phyloP scores from a whole-genome alignment of 2,329 filamentous ascomycete species.

The Fusarium sp. region DNA sequence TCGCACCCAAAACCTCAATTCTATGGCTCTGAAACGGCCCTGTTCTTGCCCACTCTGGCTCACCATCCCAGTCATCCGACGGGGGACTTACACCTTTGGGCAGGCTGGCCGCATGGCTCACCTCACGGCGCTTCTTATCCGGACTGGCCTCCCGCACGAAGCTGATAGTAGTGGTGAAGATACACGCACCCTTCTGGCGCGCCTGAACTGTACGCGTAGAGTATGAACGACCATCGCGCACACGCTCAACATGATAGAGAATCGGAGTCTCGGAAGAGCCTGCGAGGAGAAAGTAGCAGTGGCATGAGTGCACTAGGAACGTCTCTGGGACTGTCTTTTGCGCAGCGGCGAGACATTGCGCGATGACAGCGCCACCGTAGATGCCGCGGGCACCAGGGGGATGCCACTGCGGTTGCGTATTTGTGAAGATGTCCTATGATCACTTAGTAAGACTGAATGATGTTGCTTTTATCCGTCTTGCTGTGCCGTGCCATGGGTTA shows the following conservation, averaged over 20 bases:
- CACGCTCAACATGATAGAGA: slow-evolving; percentile 93
- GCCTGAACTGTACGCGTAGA: slow-evolving; percentile 97
- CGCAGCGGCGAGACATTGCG: slow-evolving; percentile 88
- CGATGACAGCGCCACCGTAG: slow-evolving; percentile 93
- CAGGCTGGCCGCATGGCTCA: slow-evolving; percentile 75
- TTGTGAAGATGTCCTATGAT: slow-evolving; percentile 88
- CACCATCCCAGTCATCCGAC: slow-evolving; percentile 57
- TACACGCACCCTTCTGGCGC: slow-evolving; percentile 85
- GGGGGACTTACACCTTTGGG: slow-evolving; percentile 60
- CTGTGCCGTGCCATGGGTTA: background rate
- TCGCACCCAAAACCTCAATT: slow-evolving; percentile 55
- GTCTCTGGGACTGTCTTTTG: slow-evolving; percentile 85
- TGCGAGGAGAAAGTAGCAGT: slow-evolving; percentile 98
- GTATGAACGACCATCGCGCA: slow-evolving; percentile 90
- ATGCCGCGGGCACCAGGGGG: slow-evolving; percentile 92
- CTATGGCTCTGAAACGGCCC: slow-evolving; percentile 63
- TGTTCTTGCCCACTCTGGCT: slow-evolving; percentile 64
- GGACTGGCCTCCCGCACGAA: slow-evolving; percentile 78
- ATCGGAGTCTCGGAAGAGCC: slow-evolving; percentile 88
- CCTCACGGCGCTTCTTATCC: slow-evolving; percentile 64
- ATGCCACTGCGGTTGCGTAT: slow-evolving; percentile 91
- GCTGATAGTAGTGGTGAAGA: slow-evolving; percentile 95
- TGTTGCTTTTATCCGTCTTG: background rate
- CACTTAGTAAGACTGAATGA: slow-evolving; percentile 5
- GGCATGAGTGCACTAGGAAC: slow-evolving; percentile 94